Percentiles rank a stretch among this genome's conserved stretches.
Conservation (phyloP, 2,329 filamentous ascomycete genomes). For the Diaporthe longicolla region DNA sequence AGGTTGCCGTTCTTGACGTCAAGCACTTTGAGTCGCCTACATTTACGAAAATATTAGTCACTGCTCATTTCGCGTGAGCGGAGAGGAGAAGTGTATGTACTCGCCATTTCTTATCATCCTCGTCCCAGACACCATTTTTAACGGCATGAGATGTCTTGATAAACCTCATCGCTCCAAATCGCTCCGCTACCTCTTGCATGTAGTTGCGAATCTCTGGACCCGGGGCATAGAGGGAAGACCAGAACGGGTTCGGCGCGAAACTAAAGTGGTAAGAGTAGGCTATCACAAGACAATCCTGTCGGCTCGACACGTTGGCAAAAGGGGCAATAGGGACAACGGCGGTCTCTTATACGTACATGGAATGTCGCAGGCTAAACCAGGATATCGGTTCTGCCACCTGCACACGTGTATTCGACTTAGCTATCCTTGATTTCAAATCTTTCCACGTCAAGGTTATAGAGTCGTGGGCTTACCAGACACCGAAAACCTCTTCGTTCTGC, state of each 20-base stretch:
- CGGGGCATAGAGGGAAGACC: background rate
- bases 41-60: background rate
- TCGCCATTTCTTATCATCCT: background rate
- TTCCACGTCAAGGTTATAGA: background rate
- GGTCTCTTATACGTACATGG: background rate
- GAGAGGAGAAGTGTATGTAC: background rate
- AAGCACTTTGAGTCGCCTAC: background rate
- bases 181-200: background rate
- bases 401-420: background rate
- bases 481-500: background rate
- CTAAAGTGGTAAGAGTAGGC: conserved; percentile 4
- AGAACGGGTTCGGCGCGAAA: conserved; percentile 2
- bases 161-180: background rate
- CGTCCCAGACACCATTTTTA: background rate
- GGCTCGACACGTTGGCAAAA: background rate
- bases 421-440: background rate
- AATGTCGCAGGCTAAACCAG: conserved; percentile 1
- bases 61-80: background rate
- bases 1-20: background rate
- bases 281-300: background rate
- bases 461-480: background rate
- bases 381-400: conserved; percentile 2
- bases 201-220: background rate
- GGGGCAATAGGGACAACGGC: background rate
- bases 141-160: background rate